Evolutionary conservation across 2,329 filamentous ascomycete species (phyloP), one percentile per base, ranked within the genome.

Genomic region (Aspergillus unguis): DNA sequence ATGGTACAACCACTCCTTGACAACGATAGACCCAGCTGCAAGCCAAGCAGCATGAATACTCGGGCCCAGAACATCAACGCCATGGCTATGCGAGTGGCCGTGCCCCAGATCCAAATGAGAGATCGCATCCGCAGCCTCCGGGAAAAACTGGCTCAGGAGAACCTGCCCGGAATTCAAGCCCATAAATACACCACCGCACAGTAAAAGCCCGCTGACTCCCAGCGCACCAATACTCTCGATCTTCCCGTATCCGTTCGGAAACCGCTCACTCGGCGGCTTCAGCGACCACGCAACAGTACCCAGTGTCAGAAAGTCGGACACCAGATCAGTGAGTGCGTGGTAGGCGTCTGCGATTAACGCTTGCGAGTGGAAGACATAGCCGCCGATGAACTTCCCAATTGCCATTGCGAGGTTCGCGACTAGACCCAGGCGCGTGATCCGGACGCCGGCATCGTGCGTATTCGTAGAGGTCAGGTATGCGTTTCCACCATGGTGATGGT

Each of bases 1-100:
- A 77, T 88, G 86, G 69, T 97, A 99, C 27, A 99, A 78, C 90
- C 92, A 99, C 73, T 99, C 94, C 75, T 99, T 99, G 64, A 97
- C 78, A 27, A 90, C 72, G 52, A 99, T 94, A 2, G 90, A 96
- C 23, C 90, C 92, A 37, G 84, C 87, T 33, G 94, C 92, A 54
- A 99, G 76, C 94, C 94, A 99, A 6, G 90, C 92, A 25, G 94
- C 94, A 70, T 97, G 92, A 60, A 99, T 82, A 71, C 90, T 95
- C 0, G 94, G 94, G 1, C 85, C 83, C 33, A 82, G 75, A 50
- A 80, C 80, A 3, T 72, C 68, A 6, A 66, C 57, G 5, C 69
- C 70, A 61, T 77, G 75, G 38, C 79, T 80, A 64, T 90, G 76
- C 2, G 80, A 76, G 75, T 87, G 77, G 59, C 80, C 68, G 74